Conservation (phyloP, 2,329 filamentous ascomycete species). For the Scytalidium sp. region DNA sequence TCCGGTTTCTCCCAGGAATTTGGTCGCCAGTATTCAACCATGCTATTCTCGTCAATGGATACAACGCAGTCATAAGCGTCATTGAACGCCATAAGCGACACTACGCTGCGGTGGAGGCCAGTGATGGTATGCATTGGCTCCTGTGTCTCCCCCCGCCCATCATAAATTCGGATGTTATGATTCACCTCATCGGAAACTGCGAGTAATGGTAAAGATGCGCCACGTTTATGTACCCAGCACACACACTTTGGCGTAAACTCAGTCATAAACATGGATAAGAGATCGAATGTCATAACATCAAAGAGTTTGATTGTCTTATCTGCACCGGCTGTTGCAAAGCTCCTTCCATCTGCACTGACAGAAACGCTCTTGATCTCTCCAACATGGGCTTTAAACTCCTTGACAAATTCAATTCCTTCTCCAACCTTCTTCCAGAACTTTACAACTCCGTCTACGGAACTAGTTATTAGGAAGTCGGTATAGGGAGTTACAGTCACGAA, state of each 20-base stretch:
- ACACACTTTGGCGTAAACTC: conserved; percentile 73
- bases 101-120: conserved; percentile 75
- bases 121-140: conserved; percentile 74
- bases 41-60: conserved; percentile 83
- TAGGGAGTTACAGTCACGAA: conserved; percentile 85
- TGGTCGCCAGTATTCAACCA: conserved; percentile 96
- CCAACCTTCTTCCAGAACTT: conserved; percentile 99
- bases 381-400: conserved; percentile 90
- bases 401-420: conserved; percentile 92
- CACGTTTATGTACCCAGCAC: conserved; percentile 88
- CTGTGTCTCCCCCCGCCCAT: conserved; percentile 80
- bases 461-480: conserved; percentile 94
- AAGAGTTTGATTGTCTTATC: conserved; percentile 82
- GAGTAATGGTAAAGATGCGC: conserved; percentile 81
- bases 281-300: conserved; percentile 81
- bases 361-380: conserved; percentile 82
- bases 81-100: conserved; percentile 87
- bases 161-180: conserved; percentile 76
- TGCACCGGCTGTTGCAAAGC: conserved; percentile 82
- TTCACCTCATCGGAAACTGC: conserved; percentile 77
- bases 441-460: conserved; percentile 90
- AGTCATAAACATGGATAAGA: conserved; percentile 78
- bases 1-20: conserved; percentile 85
- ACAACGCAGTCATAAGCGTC: conserved; percentile 84
- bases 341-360: conserved; percentile 84